Base-by-base conservation (phyloP, 148 eudicot species). In the Gaultheria prostrata region DNA sequence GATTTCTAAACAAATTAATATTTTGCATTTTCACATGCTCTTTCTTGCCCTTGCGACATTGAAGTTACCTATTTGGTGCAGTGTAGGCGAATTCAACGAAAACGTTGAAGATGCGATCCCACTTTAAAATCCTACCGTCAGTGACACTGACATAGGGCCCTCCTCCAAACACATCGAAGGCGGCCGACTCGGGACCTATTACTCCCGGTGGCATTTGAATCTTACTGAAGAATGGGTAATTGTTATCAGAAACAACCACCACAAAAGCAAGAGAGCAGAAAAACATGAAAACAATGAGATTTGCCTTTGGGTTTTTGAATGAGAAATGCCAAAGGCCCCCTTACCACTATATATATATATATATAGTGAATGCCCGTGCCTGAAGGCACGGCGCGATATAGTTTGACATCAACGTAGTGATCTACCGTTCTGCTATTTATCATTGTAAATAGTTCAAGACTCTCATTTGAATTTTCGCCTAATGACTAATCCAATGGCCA, bases 41-140 rank as follows among this genome's bases (percentile, higher is more conserved):
- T 54, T 54, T 54, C 20, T 15, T 15, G 20, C 59, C 20, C 3
- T 54, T 54, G 8, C 59, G 18, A 18, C 8, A 15, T 18, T 54
- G 59, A 8, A 17, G 7, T 61, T 80, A 80, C 82, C 82, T 80
- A n/a, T 21, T 45, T 39, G 74, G 82, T 32, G 82, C 65, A 24
- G 82, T 63, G 28, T 13, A 21, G 8, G 82, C 74, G 15, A 59
- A 63, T 21, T 80, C 50, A 10, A 80, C 56, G 13, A 61, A 80
- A 80, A 10, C 53, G 45, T 21, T 8, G n/a, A n/a, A 12, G 0
- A 13, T 30, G 28, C 50, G 9, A 43, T n/a, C 12, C 24, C 46
- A 80, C 82, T 80, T 63, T 56, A 80, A 35, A 28, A 80, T 45
- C 26, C 74, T 80, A 26, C 74, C 74, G 65, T 45, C 53, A 5